Conservation (phyloP, 2,329 filamentous ascomycete species). For the Cytospora piceae region DNA sequence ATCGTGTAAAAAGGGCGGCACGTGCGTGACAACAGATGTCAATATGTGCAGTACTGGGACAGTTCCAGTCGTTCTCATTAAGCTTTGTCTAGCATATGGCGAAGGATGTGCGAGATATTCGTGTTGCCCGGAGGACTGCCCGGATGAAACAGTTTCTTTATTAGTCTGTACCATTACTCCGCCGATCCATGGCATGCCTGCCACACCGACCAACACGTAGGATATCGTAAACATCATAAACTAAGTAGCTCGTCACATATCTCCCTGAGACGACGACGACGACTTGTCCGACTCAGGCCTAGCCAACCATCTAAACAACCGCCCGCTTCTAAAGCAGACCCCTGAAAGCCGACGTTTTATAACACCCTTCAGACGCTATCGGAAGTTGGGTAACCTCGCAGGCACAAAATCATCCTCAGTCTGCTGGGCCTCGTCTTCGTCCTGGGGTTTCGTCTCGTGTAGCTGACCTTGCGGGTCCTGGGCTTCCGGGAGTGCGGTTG, state of each 20-base stretch:
- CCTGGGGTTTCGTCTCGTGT: conserved; percentile 29
- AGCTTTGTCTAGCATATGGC: not conserved
- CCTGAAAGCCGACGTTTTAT: not conserved
- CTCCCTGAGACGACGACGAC: conserved; percentile 9
- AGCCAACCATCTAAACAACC: not conserved
- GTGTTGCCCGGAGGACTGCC: not conserved
- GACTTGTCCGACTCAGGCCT: not conserved
- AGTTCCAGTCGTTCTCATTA: not conserved
- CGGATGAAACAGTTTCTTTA: not conserved
- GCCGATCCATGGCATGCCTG: conserved; percentile 3
- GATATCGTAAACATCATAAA: conserved; percentile 22
- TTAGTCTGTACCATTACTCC: conserved; percentile 12
- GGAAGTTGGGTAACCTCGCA: conserved; percentile 61
- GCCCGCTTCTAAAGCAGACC: not conserved
- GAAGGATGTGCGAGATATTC: no score
- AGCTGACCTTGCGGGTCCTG: conserved; percentile 19
- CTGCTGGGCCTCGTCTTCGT: conserved; percentile 10
- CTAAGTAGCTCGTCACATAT: conserved; percentile 9
- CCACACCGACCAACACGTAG: conserved; percentile 15
- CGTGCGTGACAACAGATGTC: not conserved
- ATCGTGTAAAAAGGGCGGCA: not conserved
- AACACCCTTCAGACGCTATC: conserved; percentile 35
- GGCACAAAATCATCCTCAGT: conserved; percentile 53
- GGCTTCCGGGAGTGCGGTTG: not conserved
- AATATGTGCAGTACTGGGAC: not conserved